Evolutionary conservation across 257 asterid species (phyloP), one percentile per base, ranked within the genome.

Genomic region (Capsicum chinense): DNA sequence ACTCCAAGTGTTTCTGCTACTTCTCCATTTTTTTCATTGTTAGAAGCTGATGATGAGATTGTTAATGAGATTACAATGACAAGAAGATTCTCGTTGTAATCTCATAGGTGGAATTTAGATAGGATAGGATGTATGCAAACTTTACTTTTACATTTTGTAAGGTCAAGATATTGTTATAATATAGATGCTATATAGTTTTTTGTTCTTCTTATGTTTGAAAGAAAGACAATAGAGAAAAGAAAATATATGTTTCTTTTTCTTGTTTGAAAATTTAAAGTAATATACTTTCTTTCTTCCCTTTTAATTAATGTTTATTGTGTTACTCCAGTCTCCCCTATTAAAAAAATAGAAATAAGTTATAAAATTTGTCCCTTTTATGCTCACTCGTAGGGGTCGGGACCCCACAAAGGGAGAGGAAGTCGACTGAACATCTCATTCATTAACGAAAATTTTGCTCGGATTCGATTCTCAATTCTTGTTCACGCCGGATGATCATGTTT

Each of bases 1-100:
- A 82, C 84, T 12, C 88, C 91, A 2, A 85, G 85, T 47, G 85
- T 88, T 9, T 88, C 89, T 8, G 82, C 84, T 39, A 86, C 89
- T 58, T 89, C 26, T 68, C 44, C 89, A 3, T 89, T 87, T 59
- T 73, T 90, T 35, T 87, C 92, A 54, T 13, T 39, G 11, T 26
- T 26, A 26, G 87, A 82, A 81, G 47, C 21, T 52, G 39, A 76
- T 13, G 48, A 37, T 76, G 81, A 48, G 33, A 26, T 26, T 26
- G 33, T 26, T 26, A 26, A 26, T 26, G 33, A 26, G 5, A 48
- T 48, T 73, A 3, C 17, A 26, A 13, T 7, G 9, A 62, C 16
- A 9, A 2, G 5, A 60, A 56, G 2, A 1, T 5, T 0, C 6
- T 33, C 17, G 2, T 1, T 64, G n/a, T 64, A 63, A 64, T 64